Base-by-base conservation (phyloP, 129 eudicot genomes). In the Glebionis coronaria region DNA sequence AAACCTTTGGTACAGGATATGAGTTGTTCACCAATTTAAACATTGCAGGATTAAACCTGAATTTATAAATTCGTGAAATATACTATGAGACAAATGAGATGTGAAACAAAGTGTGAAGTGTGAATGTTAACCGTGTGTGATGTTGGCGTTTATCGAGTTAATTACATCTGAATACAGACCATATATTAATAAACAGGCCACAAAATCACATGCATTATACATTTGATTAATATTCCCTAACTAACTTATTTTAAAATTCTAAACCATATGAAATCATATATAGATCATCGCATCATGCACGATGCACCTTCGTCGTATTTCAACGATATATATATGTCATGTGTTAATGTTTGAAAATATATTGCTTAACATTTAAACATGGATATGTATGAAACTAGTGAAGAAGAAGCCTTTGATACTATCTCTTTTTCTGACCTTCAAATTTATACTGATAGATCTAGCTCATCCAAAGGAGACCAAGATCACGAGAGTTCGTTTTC, bases 351-450 rank as follows among this genome's bases (percentile, higher is more conserved):
- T 56, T 65, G 42, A 73, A 38, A 16, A 57, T 67, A 50, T 12
- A 63, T 44, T 3, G 25, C 56, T 1, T 18, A 72, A 29, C 12
- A 23, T 6, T 23, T 59, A 57, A 58, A 40, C 63, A 60, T 75
- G 80, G 61, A 75, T 21, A 49, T 67, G 49, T 56, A 75, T 25
- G 80, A 75, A 67, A 61, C 68, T 47, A 67, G 20, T 40, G 59
- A 77, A 25, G 73, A 71, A 0, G 59, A 70, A 15, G 54, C 20
- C 8, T 73, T 73, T 53, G 76, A 79, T 29, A 73, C 83, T 5
- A 65, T 73, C 50, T 79, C 83, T 56, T 70, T 79, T 62, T 73
- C 79, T 14, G 63, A 79, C 50, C 68, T 79, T 73, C 72, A 63
- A 3, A 79, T 79, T 3, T 73, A 79, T 45, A 68, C 10, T 19